Percentiles rank a stretch among this genome's conserved stretches.
These are phyloP conservation scores for Vaccinium vitisidaea DNA, from an alignment of 148 eudicot genomes.

Conservation along the genomic window DNA sequence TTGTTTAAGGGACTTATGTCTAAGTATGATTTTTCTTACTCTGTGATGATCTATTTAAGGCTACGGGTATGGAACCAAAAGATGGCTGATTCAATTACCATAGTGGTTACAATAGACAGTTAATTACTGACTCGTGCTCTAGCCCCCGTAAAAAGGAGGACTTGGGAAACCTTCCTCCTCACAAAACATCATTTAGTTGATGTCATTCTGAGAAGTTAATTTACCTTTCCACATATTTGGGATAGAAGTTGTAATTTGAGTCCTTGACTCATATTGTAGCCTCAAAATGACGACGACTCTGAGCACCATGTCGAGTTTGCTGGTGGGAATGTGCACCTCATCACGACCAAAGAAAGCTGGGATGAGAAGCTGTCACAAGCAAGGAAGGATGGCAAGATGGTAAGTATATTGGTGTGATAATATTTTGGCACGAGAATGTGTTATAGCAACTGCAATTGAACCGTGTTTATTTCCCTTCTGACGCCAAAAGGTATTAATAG, in stretches of 20 bases:
- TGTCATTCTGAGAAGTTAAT: neutral
- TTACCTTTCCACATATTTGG: constrained; percentile 13
- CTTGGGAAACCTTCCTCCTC: neutral
- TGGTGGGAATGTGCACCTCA: constrained; percentile 79
- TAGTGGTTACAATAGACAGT: neutral
- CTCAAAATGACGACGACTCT: constrained; percentile 45
- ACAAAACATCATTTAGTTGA: neutral
- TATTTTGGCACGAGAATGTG: too few relatives aligned
- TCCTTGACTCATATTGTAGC: constrained; percentile 23
- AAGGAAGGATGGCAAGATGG: constrained; percentile 65
- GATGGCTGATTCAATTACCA: neutral
- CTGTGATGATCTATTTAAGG: neutral
- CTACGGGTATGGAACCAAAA: neutral
- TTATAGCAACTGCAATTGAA: neutral
- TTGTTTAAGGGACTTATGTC: neutral
- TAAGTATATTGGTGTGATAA: constrained; percentile 34
- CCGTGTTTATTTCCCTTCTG: neutral
- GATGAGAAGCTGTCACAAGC: constrained; percentile 69
- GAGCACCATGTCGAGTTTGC: constrained; percentile 46
- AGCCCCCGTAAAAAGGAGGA: neutral
- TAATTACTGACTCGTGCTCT: neutral
- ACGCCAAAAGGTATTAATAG: neutral
- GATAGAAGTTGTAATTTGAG: constrained; percentile 2
- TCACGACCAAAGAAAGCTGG: constrained; percentile 74
- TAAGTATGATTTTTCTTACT: neutral